These are phyloP conservation scores for Solanum hybrid DNA, from an alignment of 305 asterid species.

Conservation along the genomic window DNA sequence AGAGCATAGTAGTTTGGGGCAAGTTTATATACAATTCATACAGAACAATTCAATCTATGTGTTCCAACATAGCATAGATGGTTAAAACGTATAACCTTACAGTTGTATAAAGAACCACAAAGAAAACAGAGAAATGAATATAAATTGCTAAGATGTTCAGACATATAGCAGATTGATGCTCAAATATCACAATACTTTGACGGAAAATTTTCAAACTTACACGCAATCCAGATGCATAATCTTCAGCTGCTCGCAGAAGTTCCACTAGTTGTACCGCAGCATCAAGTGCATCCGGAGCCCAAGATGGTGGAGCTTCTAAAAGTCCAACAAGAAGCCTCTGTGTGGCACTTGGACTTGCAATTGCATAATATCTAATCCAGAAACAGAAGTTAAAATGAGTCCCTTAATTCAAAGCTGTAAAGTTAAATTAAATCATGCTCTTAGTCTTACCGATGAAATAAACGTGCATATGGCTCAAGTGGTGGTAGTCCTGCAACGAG, in stretches of 20 bases:
- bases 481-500: slow-evolving; percentile 98
- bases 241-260: slow-evolving; percentile 98
- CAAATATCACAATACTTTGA: background rate
- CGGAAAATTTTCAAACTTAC: slow-evolving; percentile 24
- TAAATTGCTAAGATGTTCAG: background rate
- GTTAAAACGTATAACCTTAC: background rate
- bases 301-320: slow-evolving; percentile 97
- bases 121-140: background rate
- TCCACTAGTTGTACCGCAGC: slow-evolving; percentile 99
- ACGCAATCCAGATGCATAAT: slow-evolving; percentile 96
- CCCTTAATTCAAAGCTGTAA: background rate
- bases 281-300: slow-evolving; percentile 99
- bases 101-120: background rate
- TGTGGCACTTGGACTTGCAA: slow-evolving; percentile 98
- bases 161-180: background rate
- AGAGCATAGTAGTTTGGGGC: background rate
- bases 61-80: background rate
- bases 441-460: slow-evolving; percentile 66
- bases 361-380: slow-evolving; percentile 72
- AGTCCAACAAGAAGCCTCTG: slow-evolving; percentile 98
- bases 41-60: background rate
- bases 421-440: background rate
- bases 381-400: slow-evolving; percentile 17
- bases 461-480: slow-evolving; percentile 98
- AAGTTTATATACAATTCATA: background rate